These are phyloP conservation scores for Penicillium chermesinum DNA, from an alignment of 495 filamentous ascomycete species.

Conservation along the genomic window DNA sequence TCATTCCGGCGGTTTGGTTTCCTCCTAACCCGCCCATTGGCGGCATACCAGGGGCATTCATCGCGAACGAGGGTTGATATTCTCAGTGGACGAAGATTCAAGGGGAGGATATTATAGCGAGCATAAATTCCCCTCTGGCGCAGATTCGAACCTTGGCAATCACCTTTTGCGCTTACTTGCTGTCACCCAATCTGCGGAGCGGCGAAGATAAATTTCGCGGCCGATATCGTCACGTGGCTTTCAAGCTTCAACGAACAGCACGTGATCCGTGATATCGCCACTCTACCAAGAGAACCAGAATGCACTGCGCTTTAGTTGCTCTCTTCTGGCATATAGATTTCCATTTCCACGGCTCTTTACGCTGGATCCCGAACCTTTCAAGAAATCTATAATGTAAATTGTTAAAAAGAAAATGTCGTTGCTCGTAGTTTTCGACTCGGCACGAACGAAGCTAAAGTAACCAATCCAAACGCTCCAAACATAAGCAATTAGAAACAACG, in stretches of 20 bases:
- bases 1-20: conserved; percentile 39
- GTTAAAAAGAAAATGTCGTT: neutral
- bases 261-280: no score
- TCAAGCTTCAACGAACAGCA: neutral
- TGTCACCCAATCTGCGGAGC: neutral
- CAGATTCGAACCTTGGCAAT: no score
- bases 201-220: neutral
- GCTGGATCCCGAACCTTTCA: no score
- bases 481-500: conserved; percentile 25
- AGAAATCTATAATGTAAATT: no score
- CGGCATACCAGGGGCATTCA: conserved; percentile 44
- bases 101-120: no score
- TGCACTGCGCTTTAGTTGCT: no score
- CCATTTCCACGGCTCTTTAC: no score
- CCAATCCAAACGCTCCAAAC: conserved; percentile 5
- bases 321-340: no score
- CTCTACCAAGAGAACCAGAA: no score
- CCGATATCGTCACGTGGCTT: neutral
- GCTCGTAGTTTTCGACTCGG: neutral
- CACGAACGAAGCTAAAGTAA: neutral
- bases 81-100: neutral
- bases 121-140: no score
- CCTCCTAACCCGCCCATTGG: conserved; percentile 27
- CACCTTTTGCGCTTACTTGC: neutral
- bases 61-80: conserved; percentile 11